phyloP scores from a whole-genome alignment of 306 rosid species.

The Comarum palustre region DNA sequence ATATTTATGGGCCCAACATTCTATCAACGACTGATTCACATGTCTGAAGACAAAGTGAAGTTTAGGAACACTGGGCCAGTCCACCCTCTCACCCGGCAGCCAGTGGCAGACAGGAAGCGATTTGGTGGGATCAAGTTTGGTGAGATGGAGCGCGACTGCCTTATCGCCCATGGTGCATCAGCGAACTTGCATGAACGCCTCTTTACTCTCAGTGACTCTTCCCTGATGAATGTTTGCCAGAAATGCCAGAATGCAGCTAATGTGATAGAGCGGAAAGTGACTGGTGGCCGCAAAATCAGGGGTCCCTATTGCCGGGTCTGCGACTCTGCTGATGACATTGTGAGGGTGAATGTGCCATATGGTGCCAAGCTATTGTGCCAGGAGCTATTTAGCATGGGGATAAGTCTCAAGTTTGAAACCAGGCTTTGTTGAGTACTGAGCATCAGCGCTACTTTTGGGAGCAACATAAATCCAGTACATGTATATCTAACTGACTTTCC shows the following conservation, averaged over 20 bases:
- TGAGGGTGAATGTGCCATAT: slow-evolving; percentile 71
- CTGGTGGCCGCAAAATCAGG: slow-evolving; percentile 79
- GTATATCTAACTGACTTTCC: not conserved
- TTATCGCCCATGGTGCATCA: slow-evolving; percentile 93
- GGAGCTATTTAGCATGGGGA: slow-evolving; percentile 99
- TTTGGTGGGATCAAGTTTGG: slow-evolving; percentile 97
- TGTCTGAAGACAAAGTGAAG: slow-evolving; percentile 94
- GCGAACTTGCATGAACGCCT: slow-evolving; percentile 93
- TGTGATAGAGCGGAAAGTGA: slow-evolving; percentile 61
- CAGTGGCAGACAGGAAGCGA: slow-evolving; percentile 91
- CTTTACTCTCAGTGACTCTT: slow-evolving; percentile 86
- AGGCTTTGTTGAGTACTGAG: slow-evolving; percentile 42
- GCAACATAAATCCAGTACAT: not conserved
- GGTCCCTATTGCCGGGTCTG: slow-evolving; percentile 87
- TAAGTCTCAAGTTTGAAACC: slow-evolving; percentile 74
- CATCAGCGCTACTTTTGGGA: slow-evolving; percentile 7
- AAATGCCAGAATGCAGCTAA: slow-evolving; percentile 69
- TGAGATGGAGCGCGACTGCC: slow-evolving; percentile 98
- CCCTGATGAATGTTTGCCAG: slow-evolving; percentile 74
- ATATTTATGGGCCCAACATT: slow-evolving; percentile 97
- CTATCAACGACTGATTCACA: slow-evolving; percentile 89
- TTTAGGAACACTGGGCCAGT: slow-evolving; percentile 97
- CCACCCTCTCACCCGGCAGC: slow-evolving; percentile 96
- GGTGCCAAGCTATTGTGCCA: slow-evolving; percentile 85
- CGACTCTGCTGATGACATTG: slow-evolving; percentile 67